A percentile compares a stretch with the other conserved stretches of the same genome.
These are phyloP conservation scores for Crataegus laevigata DNA, from an alignment of 306 rosid species.

Conservation along the genomic window DNA sequence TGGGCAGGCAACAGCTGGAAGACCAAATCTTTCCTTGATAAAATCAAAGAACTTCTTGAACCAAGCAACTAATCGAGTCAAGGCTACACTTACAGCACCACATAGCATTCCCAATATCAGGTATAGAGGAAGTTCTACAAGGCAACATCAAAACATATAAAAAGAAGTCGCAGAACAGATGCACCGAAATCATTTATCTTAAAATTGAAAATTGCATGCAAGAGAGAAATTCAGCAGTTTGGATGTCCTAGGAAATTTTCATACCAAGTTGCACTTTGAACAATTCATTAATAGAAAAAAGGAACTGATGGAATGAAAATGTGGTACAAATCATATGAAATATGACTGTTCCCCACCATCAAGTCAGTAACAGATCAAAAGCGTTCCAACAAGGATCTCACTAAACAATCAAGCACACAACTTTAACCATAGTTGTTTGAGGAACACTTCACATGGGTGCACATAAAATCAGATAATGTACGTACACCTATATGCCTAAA, in stretches of 20 bases:
- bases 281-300: neutral
- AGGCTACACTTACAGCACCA: constrained; percentile 87
- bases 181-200: neutral
- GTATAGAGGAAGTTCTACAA: constrained; percentile 89
- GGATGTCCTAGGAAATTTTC: neutral
- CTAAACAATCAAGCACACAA: neutral
- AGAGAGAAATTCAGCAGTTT: neutral
- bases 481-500: neutral
- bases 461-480: neutral
- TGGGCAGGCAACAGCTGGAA: constrained; percentile 87
- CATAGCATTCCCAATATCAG: constrained; percentile 98
- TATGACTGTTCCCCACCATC: neutral
- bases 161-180: constrained; percentile 17
- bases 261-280: neutral
- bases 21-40: constrained; percentile 74
- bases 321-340: neutral
- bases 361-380: neutral
- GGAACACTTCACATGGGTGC: neutral
- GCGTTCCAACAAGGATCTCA: neutral
- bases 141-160: constrained; percentile 21
- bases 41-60: constrained; percentile 59
- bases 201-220: neutral
- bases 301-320: neutral
- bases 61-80: constrained; percentile 83
- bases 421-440: neutral